These are phyloP conservation scores for Penium margaritaceum DNA, from an alignment of 139 green algal genomes.

Conservation along the genomic window DNA sequence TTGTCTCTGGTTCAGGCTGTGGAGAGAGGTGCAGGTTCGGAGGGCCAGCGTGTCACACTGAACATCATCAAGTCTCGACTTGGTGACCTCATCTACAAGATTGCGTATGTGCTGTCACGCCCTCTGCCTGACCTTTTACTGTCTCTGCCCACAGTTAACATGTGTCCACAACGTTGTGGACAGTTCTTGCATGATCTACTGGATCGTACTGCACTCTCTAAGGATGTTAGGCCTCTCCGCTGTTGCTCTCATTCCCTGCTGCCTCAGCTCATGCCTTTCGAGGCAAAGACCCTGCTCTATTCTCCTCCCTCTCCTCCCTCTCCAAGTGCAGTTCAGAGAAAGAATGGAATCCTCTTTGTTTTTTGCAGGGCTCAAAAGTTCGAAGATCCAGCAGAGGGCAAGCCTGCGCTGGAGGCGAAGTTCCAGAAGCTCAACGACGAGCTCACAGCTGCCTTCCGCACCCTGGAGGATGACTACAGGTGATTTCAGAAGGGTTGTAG, in stretches of 20 bases:
- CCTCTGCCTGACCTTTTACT: too few relatives aligned
- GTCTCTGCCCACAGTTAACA: too few relatives aligned
- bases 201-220: too few relatives aligned
- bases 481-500: too few relatives aligned
- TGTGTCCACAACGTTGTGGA: too few relatives aligned
- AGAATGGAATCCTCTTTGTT: too few relatives aligned
- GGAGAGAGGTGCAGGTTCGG: constrained; percentile 68
- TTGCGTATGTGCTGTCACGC: constrained; percentile 44
- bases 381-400: constrained; percentile 80
- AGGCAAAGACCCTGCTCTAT: too few relatives aligned
- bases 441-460: constrained; percentile 75
- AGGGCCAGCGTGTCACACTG: constrained; percentile 81
- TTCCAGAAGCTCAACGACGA: constrained; percentile 74
- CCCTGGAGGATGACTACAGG: constrained; percentile 92
- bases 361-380: constrained; percentile 84
- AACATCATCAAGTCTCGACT: constrained; percentile 91
- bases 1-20: constrained; percentile 56
- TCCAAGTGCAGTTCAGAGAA: too few relatives aligned
- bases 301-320: too few relatives aligned
- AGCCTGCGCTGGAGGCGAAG: constrained; percentile 62
- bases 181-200: too few relatives aligned
- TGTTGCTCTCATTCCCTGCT: background rate
- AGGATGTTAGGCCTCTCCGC: too few relatives aligned
- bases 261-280: background rate
- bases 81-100: constrained; percentile 64